Evolutionary conservation across 2,329 filamentous ascomycete species (phyloP), one percentile per base, ranked within the genome.

Genomic region (Colletotrichum somersetense): DNA sequence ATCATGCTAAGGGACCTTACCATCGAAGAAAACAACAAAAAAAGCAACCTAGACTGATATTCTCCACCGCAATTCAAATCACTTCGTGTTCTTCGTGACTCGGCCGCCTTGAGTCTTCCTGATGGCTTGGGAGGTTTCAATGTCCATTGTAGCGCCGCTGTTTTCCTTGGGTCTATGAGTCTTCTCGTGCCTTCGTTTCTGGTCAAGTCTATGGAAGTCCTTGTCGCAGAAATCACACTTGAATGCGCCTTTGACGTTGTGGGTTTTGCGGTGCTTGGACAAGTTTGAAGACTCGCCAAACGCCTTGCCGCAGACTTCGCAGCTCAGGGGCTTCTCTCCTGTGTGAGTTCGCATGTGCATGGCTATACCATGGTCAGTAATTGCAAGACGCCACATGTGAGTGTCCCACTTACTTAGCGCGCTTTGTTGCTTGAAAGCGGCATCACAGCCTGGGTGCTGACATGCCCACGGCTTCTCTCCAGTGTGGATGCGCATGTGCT

Each of bases 271-370:
- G 77, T 92, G 90, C 75, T 92, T 92, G 62, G 89, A 89, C 23
- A 92, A 81, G 75, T 92, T 92, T 5, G 89, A 91, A 0, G 89
- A 91, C 77, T 92, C 89, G 72, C 88, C 86, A 77, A 92, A 92
- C 12, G 80, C 81, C 76, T 89, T 90, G 57, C 83, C 84, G 75
- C 90, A 92, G 38, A 87, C 82, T 1, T 88, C 85, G 74, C 90
- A 92, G 56, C 83, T 80, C 0, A 92, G 80, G 0, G 90, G 90
- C 76, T 92, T 92, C 58, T 89, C 86, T 53, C 90, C 89, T 0
- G 91, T 91, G 76, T 93, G 91, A 1, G 87, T 90, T 50, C 90
- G 86, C 75, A 87, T 86, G 75, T 93, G 91, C 84, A 91, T 91
- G n/a, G 90, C 89, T 91, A 74, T 42, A 58, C 35, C 46, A 12